Evolutionary conservation across 768 basidiomycete genomes (phyloP).

Genomic region (Leccinum broughii): DNA sequence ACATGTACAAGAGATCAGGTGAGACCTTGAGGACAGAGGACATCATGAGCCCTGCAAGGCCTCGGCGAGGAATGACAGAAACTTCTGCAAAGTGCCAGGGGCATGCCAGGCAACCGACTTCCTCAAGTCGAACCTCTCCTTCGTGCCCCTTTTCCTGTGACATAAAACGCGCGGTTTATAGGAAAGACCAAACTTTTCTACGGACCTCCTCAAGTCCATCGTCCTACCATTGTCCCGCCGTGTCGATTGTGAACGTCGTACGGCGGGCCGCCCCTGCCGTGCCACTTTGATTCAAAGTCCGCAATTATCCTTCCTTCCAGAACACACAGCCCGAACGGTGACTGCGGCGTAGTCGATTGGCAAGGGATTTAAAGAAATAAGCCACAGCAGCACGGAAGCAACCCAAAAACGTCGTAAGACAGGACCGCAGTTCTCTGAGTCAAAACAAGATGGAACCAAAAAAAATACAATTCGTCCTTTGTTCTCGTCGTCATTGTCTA

Average conservation of each 20-base stretch:
- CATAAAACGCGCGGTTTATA: not conserved
- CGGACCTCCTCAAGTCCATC: no score
- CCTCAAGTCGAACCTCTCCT: not conserved
- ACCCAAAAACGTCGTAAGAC: not conserved
- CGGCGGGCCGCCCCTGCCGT: not conserved
- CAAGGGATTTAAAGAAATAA: not conserved
- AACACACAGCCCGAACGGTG: not conserved
- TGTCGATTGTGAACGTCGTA: no score
- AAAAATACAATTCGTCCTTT: not conserved
- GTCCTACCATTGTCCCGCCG: no score
- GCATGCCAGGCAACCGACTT: no score
- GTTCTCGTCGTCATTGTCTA: not conserved
- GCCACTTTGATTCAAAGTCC: not conserved
- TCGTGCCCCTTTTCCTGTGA: not conserved
- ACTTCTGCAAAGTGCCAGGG: no score
- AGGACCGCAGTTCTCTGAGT: not conserved
- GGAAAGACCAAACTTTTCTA: no score
- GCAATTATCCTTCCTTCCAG: not conserved
- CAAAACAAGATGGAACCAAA: not conserved
- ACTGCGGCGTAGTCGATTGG: not conserved
- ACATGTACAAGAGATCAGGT: no score
- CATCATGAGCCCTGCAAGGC: not conserved
- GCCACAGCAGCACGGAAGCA: not conserved
- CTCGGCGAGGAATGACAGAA: no score
- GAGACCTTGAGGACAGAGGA: not conserved